Conservation (phyloP, 768 basidiomycete species). For the Russula sp. region DNA sequence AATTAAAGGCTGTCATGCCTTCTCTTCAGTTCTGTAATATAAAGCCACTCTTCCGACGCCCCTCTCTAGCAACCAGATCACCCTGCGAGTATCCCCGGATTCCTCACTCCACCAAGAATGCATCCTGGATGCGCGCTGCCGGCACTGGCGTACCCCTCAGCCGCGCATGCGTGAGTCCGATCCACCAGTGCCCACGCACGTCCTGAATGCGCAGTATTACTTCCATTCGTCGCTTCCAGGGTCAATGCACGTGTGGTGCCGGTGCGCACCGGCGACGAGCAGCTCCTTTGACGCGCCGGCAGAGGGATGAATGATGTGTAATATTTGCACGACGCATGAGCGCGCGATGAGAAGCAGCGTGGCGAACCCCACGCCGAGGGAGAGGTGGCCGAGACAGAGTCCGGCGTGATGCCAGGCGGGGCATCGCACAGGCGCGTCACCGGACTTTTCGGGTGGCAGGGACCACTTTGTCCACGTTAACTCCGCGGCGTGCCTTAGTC, state of each 20-base stretch:
- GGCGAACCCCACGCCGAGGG: slow-evolving; percentile 21
- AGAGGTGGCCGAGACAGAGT: slow-evolving; percentile 15
- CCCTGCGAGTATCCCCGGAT: slow-evolving; percentile 4
- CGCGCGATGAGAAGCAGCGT: slow-evolving; percentile 18
- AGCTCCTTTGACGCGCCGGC: slow-evolving; percentile 10
- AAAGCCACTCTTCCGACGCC: slow-evolving; percentile 19
- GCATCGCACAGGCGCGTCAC: slow-evolving; percentile 4
- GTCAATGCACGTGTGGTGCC: slow-evolving; percentile 10
- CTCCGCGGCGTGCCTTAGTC: slow-evolving; percentile 6
- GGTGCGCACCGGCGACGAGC: slow-evolving; percentile 15
- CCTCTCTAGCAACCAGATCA: background rate
- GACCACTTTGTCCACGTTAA: slow-evolving; percentile 24
- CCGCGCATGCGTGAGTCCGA: slow-evolving; percentile 16
- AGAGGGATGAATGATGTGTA: slow-evolving; percentile 17
- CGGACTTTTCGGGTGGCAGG: no score
- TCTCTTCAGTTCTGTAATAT: slow-evolving; percentile 8
- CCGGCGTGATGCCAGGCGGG: slow-evolving; percentile 23
- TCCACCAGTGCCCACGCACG: slow-evolving; percentile 25
- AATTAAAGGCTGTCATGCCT: background rate
- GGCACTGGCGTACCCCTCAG: slow-evolving; percentile 12
- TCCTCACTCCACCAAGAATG: slow-evolving; percentile 17
- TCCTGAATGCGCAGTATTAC: slow-evolving; percentile 21
- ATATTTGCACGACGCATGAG: slow-evolving; percentile 21
- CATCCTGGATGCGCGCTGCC: slow-evolving; percentile 14
- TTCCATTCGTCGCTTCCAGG: slow-evolving; percentile 24